Evolutionary conservation across 1,139 yeast species (phyloP).

Genomic region (Scheffersomyces titani): DNA sequence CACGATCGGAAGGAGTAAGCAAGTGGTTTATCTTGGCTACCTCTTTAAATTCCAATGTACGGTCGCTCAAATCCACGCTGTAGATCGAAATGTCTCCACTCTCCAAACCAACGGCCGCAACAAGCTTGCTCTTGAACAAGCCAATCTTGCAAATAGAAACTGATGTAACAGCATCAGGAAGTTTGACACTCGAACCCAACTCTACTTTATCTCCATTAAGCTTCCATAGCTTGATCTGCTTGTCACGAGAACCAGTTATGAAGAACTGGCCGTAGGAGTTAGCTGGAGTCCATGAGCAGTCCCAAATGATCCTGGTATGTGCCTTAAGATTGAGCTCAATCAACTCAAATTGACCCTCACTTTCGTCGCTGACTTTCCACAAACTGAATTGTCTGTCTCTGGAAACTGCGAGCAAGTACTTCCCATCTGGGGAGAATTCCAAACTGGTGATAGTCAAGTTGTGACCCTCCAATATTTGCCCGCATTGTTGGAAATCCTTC

Average conservation of each 20-base stretch:
- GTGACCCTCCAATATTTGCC: conserved; percentile 57
- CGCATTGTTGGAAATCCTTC: conserved; percentile 42
- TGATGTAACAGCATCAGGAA: conserved; percentile 68
- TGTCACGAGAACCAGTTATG: conserved; percentile 88
- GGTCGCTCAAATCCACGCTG: conserved; percentile 28
- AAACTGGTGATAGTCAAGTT: conserved; percentile 82
- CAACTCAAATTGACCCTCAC: conserved; percentile 41
- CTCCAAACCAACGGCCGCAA: conserved; percentile 74
- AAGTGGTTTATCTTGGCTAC: conserved; percentile 30
- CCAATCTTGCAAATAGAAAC: conserved; percentile 49
- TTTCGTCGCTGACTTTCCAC: conserved; percentile 58
- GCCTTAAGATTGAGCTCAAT: conserved; percentile 64
- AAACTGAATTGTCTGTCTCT: conserved; percentile 87
- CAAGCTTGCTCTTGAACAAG: conserved; percentile 22
- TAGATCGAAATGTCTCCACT: conserved; percentile 42
- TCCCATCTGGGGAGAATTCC: conserved; percentile 72
- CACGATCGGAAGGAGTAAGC: conserved; percentile 60
- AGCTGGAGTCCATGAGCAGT: conserved; percentile 77
- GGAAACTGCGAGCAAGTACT: conserved; percentile 74
- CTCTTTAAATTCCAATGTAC: conserved; percentile 21
- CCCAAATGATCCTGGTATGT: conserved; percentile 94
- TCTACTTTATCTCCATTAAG: conserved; percentile 27
- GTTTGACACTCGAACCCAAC: conserved; percentile 35
- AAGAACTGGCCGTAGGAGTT: conserved; percentile 41
- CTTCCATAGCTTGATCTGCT: conserved; percentile 72